Evolutionary conservation across 2,329 filamentous ascomycete genomes (phyloP).

Genomic region (Neophaeococcomyces aloes): DNA sequence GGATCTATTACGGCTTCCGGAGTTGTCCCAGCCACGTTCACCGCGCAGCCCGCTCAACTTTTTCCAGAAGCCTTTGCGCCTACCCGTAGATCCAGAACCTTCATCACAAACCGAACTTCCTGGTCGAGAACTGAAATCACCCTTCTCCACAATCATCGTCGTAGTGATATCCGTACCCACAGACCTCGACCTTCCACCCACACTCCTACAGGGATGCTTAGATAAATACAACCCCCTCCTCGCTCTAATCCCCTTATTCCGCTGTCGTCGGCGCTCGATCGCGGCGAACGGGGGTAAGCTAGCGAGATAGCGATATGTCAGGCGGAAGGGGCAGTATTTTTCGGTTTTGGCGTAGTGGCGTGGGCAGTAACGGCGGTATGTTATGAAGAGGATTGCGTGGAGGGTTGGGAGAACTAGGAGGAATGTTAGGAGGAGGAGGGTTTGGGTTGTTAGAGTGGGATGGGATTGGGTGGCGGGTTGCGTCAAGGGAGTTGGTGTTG

Average conservation of each 20-base stretch:
- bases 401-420: too few species aligned
- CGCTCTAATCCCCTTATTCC: slow-evolving; percentile 2
- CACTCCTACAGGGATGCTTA: not conserved
- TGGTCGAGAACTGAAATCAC: too few species aligned
- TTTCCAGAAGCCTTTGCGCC: too few species aligned
- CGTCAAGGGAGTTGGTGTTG: not conserved
- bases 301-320: not conserved
- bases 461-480: too few species aligned
- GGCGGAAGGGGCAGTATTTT: slow-evolving; percentile 2
- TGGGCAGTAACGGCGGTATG: not conserved
- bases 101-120: too few species aligned
- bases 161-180: too few species aligned
- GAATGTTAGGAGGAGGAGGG: not conserved
- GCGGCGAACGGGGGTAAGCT: not conserved
- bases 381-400: not conserved
- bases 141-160: too few species aligned
- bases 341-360: slow-evolving; percentile 3
- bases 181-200: too few species aligned
- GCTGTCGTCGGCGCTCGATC: not conserved
- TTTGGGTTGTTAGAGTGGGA: not conserved
- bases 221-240: not conserved
- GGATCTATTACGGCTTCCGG: too few species aligned
- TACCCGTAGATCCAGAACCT: too few species aligned
- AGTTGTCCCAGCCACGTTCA: too few species aligned
- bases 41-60: too few species aligned